Evolutionary conservation across 148 eudicot genomes (phyloP).

Genomic region (Chenopodium quinoa): DNA sequence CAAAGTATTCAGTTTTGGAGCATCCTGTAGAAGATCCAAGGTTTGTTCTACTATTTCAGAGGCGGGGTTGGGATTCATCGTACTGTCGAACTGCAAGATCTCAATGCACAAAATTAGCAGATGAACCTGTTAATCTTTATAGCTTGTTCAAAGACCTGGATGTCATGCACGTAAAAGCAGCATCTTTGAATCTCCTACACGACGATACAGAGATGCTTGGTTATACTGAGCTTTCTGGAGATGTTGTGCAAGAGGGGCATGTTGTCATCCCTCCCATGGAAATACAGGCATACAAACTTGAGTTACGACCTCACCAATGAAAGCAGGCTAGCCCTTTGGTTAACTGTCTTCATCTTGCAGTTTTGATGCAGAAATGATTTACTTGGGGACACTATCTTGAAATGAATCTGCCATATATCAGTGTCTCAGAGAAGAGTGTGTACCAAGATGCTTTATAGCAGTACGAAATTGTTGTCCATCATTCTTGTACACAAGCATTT

Average conservation of each 20-base stretch:
- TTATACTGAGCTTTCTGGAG: constrained; percentile 62
- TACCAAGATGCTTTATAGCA: neutral
- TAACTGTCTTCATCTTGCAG: neutral
- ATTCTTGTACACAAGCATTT: constrained; percentile 3
- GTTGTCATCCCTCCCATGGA: constrained; percentile 92
- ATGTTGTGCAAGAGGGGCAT: constrained; percentile 73
- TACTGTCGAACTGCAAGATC: constrained; percentile 68
- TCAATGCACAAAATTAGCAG: constrained; percentile 55
- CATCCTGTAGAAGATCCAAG: constrained; percentile 53
- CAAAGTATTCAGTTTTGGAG: constrained; percentile 53
- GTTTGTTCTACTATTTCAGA: constrained; percentile 59
- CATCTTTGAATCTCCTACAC: constrained; percentile 85
- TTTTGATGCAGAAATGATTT: neutral
- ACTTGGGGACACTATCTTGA: neutral
- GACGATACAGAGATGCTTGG: constrained; percentile 89
- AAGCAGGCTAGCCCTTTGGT: neutral
- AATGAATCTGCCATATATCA: neutral
- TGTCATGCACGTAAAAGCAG: constrained; percentile 58
- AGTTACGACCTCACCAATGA: constrained; percentile 55
- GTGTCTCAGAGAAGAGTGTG: neutral
- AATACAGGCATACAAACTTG: constrained; percentile 82
- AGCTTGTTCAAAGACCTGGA: constrained; percentile 63
- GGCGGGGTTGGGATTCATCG: constrained; percentile 82
- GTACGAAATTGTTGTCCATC: neutral
- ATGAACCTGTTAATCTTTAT: constrained; percentile 65